Percentiles rank a stretch among this genome's conserved stretches.
phyloP scores from a whole-genome alignment of 805 yeast species.

The Barnettozyma salicaria region DNA sequence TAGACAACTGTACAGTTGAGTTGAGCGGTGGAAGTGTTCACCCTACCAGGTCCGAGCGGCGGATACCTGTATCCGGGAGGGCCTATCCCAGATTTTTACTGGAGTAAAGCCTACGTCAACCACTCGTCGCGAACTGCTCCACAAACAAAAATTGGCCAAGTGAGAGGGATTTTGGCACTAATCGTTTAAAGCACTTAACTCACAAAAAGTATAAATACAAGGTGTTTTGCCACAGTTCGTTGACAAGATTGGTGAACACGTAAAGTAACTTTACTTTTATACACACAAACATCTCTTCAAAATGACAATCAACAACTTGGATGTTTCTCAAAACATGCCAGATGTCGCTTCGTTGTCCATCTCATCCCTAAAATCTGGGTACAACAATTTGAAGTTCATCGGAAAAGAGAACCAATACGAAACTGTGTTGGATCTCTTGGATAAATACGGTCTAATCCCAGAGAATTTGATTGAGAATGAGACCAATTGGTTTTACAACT shows the following conservation, averaged over 20 bases:
- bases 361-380: slow-evolving; percentile 48
- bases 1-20: too few species aligned
- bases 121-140: too few species aligned
- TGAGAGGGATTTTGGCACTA: too few species aligned
- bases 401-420: slow-evolving; percentile 80
- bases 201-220: neutral
- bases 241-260: neutral
- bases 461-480: slow-evolving; percentile 80
- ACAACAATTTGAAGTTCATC: slow-evolving; percentile 66
- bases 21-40: too few species aligned
- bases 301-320: slow-evolving; percentile 5
- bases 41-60: too few species aligned
- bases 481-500: slow-evolving; percentile 82
- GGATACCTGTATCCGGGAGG: neutral
- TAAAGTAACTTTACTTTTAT: neutral
- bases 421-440: slow-evolving; percentile 74
- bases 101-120: too few species aligned
- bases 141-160: too few species aligned
- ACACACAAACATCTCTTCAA: slow-evolving; percentile 1
- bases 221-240: too few species aligned
- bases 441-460: slow-evolving; percentile 83
- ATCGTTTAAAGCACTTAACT: too few species aligned
- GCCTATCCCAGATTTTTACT: too few species aligned
- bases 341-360: slow-evolving; percentile 37
- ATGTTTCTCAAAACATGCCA: slow-evolving; percentile 19